A percentile compares a stretch with the other conserved stretches of the same genome.
These are phyloP conservation scores for Volvariella surrecta DNA, from an alignment of 1,284 basidiomycete species.

Conservation along the genomic window DNA sequence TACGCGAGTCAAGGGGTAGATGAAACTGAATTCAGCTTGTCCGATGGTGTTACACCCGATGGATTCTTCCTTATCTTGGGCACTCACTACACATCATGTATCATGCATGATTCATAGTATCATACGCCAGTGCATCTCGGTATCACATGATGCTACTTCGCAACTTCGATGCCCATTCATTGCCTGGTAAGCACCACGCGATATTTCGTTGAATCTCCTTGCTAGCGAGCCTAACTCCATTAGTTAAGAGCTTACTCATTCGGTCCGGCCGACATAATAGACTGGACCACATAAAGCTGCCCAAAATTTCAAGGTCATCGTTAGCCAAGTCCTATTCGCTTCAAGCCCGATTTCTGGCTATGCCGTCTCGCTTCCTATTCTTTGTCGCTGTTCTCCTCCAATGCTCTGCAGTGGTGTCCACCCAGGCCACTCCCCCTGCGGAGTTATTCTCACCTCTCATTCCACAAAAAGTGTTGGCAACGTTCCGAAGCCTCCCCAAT, in stretches of 20 bases:
- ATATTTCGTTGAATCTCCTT: too few species aligned
- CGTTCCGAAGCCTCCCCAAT: slow-evolving; percentile 31
- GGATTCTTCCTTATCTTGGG: background rate
- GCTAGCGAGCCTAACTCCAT: too few species aligned
- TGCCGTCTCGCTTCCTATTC: slow-evolving; percentile 1
- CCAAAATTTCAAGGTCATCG: too few species aligned
- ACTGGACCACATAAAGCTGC: too few species aligned
- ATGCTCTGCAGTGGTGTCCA: slow-evolving; percentile 14
- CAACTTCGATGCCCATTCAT: slow-evolving; percentile 1
- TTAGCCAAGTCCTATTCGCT: background rate
- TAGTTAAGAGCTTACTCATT: too few species aligned
- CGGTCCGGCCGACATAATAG: too few species aligned
- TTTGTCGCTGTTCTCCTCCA: slow-evolving; percentile 12
- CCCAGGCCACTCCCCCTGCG: slow-evolving; percentile 14
- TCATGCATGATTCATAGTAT: too few species aligned
- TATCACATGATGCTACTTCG: slow-evolving; percentile 10
- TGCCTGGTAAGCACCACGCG: background rate
- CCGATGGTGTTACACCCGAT: too few species aligned
- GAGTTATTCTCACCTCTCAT: slow-evolving; percentile 52
- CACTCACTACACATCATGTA: too few species aligned
- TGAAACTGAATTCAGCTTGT: too few species aligned
- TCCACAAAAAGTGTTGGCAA: slow-evolving; percentile 45
- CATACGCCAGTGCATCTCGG: background rate
- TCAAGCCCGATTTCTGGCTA: background rate
- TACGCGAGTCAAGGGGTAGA: too few species aligned